Percentiles rank a stretch among this genome's conserved stretches.
Evolutionary conservation across 192 early-diverging fungal genomes (phyloP).

Genomic region (Coemansia reversa): DNA sequence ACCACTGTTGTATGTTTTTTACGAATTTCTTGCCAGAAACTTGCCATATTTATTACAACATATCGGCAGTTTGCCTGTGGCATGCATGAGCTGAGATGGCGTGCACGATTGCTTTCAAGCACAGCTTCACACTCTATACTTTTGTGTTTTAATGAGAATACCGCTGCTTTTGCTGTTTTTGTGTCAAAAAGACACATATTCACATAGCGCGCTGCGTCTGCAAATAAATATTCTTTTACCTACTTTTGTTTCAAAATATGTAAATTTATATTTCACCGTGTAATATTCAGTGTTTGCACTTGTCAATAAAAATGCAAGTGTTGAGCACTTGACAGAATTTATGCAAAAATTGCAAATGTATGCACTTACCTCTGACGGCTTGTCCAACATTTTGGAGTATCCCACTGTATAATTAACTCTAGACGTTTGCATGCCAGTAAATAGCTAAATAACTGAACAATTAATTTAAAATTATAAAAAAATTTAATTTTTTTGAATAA

Average conservation of each 20-base stretch:
- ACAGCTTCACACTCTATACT: slow-evolving; percentile 5
- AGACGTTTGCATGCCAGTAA: background rate
- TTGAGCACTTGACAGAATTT: too few species aligned
- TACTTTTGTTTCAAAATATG: background rate
- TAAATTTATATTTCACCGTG: too few species aligned
- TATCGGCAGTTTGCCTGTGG: slow-evolving; percentile 1
- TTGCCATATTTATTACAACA: slow-evolving; percentile 1
- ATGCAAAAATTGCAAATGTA: too few species aligned
- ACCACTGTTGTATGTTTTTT: background rate
- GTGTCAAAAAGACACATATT: slow-evolving; percentile 22
- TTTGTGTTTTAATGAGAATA: slow-evolving; percentile 16
- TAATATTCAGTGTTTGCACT: background rate
- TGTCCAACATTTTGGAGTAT: slow-evolving; percentile 1
- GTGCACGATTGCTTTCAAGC: background rate
- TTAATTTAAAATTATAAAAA: background rate
- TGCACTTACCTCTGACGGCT: too few species aligned
- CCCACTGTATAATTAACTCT: background rate
- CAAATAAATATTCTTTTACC: slow-evolving; percentile 10
- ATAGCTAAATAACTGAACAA: background rate
- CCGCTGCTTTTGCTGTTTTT: background rate
- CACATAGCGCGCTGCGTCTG: slow-evolving; percentile 11
- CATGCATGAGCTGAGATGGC: slow-evolving; percentile 1
- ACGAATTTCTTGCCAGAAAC: background rate
- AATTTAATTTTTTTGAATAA: background rate
- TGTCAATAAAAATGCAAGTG: background rate